Evolutionary conservation across 2,329 filamentous ascomycete species (phyloP), one percentile per base, ranked within the genome.

Genomic region (Fusarium armeniacum): DNA sequence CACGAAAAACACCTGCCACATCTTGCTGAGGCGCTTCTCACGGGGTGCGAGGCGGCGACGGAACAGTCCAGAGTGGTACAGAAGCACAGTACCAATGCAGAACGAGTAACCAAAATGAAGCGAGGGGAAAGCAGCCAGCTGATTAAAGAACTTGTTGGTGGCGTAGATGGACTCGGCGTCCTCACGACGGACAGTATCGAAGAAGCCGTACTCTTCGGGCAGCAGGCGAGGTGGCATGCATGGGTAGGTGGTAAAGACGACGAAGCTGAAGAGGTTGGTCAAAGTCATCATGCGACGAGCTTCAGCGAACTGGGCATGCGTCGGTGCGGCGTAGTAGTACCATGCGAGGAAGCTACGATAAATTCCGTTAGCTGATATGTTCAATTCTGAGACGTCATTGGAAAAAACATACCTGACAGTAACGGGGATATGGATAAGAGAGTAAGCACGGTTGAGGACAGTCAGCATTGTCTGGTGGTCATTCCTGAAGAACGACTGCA

Each of bases 91-190:
- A n/a, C 85, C 85, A 44, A 87, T 85, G 65, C 80, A 82, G 69
- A 87, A 87, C 1, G 85, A 82, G 66, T 87, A 87, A 40, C 84
- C 84, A 71, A 87, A 87, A 73, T 87, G 85, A 75, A 87, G 82
- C 57, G 83, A 85, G 11, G 86, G 86, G 81, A 88, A 87, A 4
- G 86, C 86, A 2, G 86, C 86, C 20, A 88, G 80, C 62, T 86
- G 83, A 69, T 88, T 88, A 67, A 87, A 85, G 65, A 84, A 88
- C 62, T 87, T 83, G 38, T 84, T 85, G 28, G 82, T 85, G 72
- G 86, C 91, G 87, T 89, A 92, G 1, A 92, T 87, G 57, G 86
- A 90, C 71, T 85, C 81, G 58, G 75, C 75, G 33, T 76, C 73
- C 52, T 78, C 76, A 18, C 78, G 76, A 54, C 85, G 85, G 24